Conservation (phyloP, 805 yeast genomes). For the Candida andamanensis region DNA sequence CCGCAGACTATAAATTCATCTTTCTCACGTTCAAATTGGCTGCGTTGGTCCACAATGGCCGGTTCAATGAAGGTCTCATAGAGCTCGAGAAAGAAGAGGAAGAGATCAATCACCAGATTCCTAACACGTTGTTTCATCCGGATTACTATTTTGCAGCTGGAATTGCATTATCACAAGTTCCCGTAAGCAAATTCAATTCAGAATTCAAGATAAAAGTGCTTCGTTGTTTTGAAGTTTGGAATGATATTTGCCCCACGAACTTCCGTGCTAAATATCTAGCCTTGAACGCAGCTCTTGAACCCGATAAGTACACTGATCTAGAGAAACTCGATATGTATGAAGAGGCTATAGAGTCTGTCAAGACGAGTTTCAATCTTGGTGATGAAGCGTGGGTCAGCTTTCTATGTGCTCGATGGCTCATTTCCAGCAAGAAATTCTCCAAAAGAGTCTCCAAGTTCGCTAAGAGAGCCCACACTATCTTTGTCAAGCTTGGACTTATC, state of each 20-base stretch:
- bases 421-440: conserved; percentile 15
- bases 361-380: conserved; percentile 21
- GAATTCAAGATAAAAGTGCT: conserved; percentile 9
- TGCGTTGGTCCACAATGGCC: not conserved
- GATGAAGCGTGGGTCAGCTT: conserved; percentile 39
- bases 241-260: conserved; percentile 27
- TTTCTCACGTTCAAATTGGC: conserved; percentile 7
- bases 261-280: conserved; percentile 35
- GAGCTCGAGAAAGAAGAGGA: not conserved
- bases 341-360: conserved; percentile 38
- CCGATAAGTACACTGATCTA: conserved; percentile 18
- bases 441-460: too few species aligned
- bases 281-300: conserved; percentile 25
- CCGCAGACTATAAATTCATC: conserved; percentile 10
- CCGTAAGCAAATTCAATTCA: conserved; percentile 13
- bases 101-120: conserved; percentile 16
- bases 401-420: conserved; percentile 40
- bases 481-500: too few species aligned
- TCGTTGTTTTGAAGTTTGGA: conserved; percentile 28
- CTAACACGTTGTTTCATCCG: conserved; percentile 17
- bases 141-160: conserved; percentile 14
- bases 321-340: conserved; percentile 42
- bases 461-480: too few species aligned
- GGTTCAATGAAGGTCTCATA: not conserved
- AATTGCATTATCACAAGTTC: conserved; percentile 9